Percentiles rank a stretch among this genome's conserved stretches.
Conservation (phyloP, 2,329 filamentous ascomycete species). For the Botrytis hyacinthi region DNA sequence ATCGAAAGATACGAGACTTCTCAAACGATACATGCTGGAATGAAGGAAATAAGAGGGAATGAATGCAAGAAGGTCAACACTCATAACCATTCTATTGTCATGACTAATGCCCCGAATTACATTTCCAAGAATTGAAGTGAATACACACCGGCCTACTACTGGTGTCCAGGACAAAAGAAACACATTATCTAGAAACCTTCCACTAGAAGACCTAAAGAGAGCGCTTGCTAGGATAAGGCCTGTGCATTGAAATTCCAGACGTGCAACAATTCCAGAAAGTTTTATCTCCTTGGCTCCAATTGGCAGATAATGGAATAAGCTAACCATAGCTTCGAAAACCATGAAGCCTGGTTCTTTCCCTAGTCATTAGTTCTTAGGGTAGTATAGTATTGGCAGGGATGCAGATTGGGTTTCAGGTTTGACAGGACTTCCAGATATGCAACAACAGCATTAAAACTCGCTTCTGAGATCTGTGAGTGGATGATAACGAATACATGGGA, state of each 20-base stretch:
- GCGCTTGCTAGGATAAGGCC: background rate
- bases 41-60: too few relatives aligned
- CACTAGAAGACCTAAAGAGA: background rate
- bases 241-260: background rate
- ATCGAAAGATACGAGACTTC: too few relatives aligned
- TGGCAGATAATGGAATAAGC: background rate
- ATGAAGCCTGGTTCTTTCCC: rapidly evolving
- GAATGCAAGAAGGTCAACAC: too few relatives aligned
- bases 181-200: background rate
- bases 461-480: background rate
- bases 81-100: too few relatives aligned
- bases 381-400: background rate
- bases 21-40: too few relatives aligned
- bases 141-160: too few relatives aligned
- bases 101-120: too few relatives aligned
- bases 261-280: background rate
- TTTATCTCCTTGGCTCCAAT: background rate
- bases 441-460: background rate
- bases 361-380: background rate
- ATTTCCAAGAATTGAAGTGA: too few relatives aligned
- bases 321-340: background rate
- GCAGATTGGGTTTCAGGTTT: background rate
- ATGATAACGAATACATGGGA: background rate
- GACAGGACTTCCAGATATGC: background rate
- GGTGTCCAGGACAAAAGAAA: background rate